Evolutionary conservation across 1,139 yeast species (phyloP), one percentile per base, ranked within the genome.

Genomic region (Candida sp.): DNA sequence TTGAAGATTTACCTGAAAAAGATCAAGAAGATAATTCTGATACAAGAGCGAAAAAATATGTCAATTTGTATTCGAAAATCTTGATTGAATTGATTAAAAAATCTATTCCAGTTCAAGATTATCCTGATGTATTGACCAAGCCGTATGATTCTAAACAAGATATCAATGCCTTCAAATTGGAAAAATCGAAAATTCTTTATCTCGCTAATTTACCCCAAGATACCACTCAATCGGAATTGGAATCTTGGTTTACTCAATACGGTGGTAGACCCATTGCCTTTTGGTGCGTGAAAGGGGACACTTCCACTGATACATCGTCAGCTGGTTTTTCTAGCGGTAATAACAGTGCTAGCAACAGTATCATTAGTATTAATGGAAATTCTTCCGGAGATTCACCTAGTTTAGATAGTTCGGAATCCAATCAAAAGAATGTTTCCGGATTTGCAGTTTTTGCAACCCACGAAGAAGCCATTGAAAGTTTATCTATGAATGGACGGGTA

Each of bases 191-290:
- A 55, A 86, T 89, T n/a, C 64, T 90, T 43, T 87, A 82, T 60
- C 70, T 91, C 63, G 75, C 87, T 9, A 89, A 88, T 60, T 68
- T 91, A 50, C 91, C 97, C 1, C 71, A 72, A 35, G 97, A 90
- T 55, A 87, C 95, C 4, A 90, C 97, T 1, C 97, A 90, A 62
- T 78, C 90, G 35, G 97, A 91, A 61, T 70, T 91, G 41, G 97
- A 91, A 66, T 77, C 85, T 35, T 91, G 97, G 97, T 89, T 89
- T 58, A 81, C 90, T 4, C 95, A 87, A 58, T 84, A 78, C 58
- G 96, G 96, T 2, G 86, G 89, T 3, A 75, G 93, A 39, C 96
- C 97, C 1, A 76, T 87, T 40, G 95, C 96, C 5, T 87, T 89
- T 58, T 89, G 97, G 97, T 83, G 33, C 95, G 1, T 71, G 90